Conservation (phyloP, 768 basidiomycete species). For the Trametes cubensis region DNA sequence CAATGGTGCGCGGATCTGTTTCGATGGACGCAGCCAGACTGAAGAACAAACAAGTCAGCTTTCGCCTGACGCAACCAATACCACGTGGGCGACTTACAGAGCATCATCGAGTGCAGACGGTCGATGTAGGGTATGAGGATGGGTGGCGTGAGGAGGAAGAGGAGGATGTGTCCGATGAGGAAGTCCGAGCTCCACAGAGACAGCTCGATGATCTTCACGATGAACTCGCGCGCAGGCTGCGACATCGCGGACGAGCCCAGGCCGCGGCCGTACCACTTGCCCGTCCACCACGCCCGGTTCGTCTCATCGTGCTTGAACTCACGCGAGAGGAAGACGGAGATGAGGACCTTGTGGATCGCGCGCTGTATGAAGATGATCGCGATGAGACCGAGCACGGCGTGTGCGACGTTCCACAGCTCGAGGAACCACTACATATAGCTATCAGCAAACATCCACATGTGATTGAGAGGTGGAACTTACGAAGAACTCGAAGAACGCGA, state of each 20-base stretch:
- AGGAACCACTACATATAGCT: constrained; percentile 79
- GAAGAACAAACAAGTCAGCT: constrained; percentile 27
- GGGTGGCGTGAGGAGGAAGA: constrained; percentile 90
- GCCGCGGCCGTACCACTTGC: constrained; percentile 94
- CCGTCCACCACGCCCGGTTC: constrained; percentile 99
- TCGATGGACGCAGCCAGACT: constrained; percentile 96
- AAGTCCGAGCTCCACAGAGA: constrained; percentile 96
- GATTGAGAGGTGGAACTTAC: constrained; percentile 47
- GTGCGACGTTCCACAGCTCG: constrained; percentile 87
- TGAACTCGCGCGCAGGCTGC: constrained; percentile 96
- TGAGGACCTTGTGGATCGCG: constrained; percentile 90
- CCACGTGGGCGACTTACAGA: constrained; percentile 64
- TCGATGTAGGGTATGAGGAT: constrained; percentile 91
- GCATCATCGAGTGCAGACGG: constrained; percentile 84
- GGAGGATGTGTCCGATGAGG: constrained; percentile 79
- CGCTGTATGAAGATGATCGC: constrained; percentile 91
- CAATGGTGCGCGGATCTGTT: constrained; percentile 90
- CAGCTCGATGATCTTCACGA: constrained; percentile 97
- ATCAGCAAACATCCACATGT: neutral
- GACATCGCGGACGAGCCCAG: constrained; percentile 90
- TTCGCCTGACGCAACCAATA: neutral
- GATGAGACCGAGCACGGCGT: constrained; percentile 92
- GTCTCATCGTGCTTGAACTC: constrained; percentile 99
- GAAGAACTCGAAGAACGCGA: constrained; percentile 96
- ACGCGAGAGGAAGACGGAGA: constrained; percentile 90